These are phyloP conservation scores for Ceratobasidium sp. DNA, from an alignment of 1,284 basidiomycete genomes.

Conservation along the genomic window DNA sequence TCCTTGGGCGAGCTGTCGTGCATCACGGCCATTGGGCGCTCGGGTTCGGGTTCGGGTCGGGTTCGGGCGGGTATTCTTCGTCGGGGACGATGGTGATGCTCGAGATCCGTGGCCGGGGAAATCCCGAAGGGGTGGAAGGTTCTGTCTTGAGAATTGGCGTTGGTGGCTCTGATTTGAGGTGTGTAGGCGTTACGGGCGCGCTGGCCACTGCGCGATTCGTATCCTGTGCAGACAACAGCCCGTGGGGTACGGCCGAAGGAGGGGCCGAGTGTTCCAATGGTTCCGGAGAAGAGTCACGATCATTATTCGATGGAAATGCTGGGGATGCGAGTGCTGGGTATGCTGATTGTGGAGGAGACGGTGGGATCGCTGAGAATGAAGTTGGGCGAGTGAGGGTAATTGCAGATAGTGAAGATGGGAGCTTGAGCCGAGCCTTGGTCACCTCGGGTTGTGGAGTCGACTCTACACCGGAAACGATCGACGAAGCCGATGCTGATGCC, in stretches of 20 bases:
- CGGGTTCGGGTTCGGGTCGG: background rate
- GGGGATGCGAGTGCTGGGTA: background rate
- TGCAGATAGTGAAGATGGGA: slow-evolving; percentile 11
- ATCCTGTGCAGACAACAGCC: background rate
- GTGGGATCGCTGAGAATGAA: slow-evolving; percentile 7
- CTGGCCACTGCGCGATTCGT: background rate
- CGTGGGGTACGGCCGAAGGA: slow-evolving; percentile 1
- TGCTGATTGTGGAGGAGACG: slow-evolving; percentile 21
- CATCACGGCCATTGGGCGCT: background rate
- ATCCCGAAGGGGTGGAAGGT: background rate
- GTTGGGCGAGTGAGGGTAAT: slow-evolving; percentile 5
- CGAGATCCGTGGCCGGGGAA: background rate
- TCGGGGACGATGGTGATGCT: slow-evolving; percentile 1
- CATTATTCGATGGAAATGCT: background rate
- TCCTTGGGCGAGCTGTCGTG: too few relatives aligned
- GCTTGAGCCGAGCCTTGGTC: slow-evolving; percentile 1
- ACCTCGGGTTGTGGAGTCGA: too few relatives aligned
- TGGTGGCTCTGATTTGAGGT: background rate
- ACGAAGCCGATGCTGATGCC: slow-evolving; percentile 3
- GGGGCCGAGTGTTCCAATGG: background rate
- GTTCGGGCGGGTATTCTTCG: background rate
- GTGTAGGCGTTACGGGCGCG: slow-evolving; percentile 21
- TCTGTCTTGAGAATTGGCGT: too few relatives aligned
- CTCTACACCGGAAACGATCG: too few relatives aligned
- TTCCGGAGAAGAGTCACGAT: slow-evolving; percentile 17